phyloP scores from a whole-genome alignment of 2,329 filamentous ascomycete species.

The Paracoccidioides brasiliensis region DNA sequence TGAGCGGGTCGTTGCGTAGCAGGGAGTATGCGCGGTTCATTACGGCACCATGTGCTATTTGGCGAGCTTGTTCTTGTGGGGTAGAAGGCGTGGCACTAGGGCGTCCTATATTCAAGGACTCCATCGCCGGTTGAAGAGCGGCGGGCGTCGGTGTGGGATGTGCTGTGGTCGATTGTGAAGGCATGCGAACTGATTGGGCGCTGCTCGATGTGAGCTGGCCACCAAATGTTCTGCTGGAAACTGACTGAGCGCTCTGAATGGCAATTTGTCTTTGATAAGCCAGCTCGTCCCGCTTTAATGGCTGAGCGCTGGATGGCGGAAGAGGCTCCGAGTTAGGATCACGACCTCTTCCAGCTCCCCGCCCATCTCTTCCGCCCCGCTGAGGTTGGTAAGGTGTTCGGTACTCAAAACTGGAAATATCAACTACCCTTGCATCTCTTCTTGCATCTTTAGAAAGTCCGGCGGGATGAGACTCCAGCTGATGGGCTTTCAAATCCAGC shows the following conservation, averaged over 20 bases:
- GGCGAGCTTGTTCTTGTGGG: slow-evolving; percentile 67
- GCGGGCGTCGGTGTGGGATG: slow-evolving; percentile 17
- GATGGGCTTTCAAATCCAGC: slow-evolving; percentile 88
- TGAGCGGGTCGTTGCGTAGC: slow-evolving; percentile 60
- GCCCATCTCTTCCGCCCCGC: slow-evolving; percentile 44
- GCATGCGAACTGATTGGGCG: slow-evolving; percentile 35
- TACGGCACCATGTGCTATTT: slow-evolving; percentile 68
- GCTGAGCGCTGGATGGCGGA: slow-evolving; percentile 63
- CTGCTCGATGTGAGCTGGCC: slow-evolving; percentile 57
- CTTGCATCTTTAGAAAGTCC: slow-evolving; percentile 70
- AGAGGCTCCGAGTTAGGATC: slow-evolving; percentile 78
- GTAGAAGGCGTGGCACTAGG: slow-evolving; percentile 31
- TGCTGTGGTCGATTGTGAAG: slow-evolving; percentile 21
- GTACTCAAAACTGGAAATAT: slow-evolving; percentile 76
- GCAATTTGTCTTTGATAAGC: slow-evolving; percentile 87
- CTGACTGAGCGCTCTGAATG: slow-evolving; percentile 74
- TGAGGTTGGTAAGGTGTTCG: slow-evolving; percentile 55
- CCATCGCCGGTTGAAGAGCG: slow-evolving; percentile 31
- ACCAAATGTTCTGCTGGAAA: slow-evolving; percentile 69
- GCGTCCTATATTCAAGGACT: slow-evolving; percentile 41
- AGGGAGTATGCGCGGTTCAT: slow-evolving; percentile 74
- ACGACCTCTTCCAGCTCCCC: slow-evolving; percentile 54
- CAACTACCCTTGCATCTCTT: slow-evolving; percentile 70
- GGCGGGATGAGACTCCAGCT: slow-evolving; percentile 68
- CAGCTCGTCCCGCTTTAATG: slow-evolving; percentile 71